A percentile compares a stretch with the other conserved stretches of the same genome.
phyloP scores from a whole-genome alignment of 768 basidiomycete species.

The Pholiota molesta region DNA sequence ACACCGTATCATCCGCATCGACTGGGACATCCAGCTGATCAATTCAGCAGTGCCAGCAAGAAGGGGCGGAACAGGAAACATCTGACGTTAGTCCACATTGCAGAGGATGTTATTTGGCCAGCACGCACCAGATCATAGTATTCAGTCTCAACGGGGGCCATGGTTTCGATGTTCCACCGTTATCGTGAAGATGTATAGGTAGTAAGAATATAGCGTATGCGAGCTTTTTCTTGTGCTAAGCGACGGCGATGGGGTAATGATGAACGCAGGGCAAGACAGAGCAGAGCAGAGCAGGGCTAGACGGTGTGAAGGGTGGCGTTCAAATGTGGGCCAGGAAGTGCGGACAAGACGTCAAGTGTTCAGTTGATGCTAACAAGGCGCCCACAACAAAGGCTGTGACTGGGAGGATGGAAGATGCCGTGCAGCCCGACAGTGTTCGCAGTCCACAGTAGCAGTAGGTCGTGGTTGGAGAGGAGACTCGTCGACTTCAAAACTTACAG shows the following conservation, averaged over 20 bases:
- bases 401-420: neutral
- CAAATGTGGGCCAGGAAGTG: neutral
- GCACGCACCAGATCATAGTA: conserved; percentile 83
- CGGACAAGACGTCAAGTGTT: neutral
- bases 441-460: neutral
- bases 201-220: neutral
- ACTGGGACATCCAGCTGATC: conserved; percentile 67
- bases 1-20: conserved; percentile 75
- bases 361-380: neutral
- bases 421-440: neutral
- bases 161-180: conserved; percentile 30
- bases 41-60: conserved; percentile 7
- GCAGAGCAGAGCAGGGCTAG: neutral
- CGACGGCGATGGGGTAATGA: neutral
- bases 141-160: conserved; percentile 90
- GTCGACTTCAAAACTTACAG: neutral
- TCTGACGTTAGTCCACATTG: neutral
- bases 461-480: neutral
- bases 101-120: neutral
- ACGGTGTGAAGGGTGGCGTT: neutral
- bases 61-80: neutral
- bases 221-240: neutral
- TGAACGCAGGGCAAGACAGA: neutral
- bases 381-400: neutral
- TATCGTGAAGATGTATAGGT: neutral